Percentiles rank a stretch among this genome's conserved stretches.
Evolutionary conservation across 2,329 filamentous ascomycete genomes (phyloP).

Genomic region (Alternaria gansuensis): DNA sequence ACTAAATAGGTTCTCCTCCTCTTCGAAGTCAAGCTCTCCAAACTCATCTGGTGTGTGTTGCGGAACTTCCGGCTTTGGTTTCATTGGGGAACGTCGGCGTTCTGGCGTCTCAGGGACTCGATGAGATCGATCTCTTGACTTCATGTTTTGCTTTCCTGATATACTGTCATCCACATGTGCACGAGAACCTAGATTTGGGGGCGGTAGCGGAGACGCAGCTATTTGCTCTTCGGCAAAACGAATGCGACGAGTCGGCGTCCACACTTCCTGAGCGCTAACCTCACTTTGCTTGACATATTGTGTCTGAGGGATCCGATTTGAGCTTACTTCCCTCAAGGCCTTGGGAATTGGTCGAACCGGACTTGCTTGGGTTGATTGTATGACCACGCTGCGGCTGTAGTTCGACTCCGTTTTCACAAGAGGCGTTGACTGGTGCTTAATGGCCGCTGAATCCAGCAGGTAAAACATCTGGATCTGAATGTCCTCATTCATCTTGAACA

Average conservation of each 20-base stretch:
- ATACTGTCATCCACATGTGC: not conserved
- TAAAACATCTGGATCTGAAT: conserved; percentile 42
- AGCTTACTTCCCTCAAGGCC: conserved; percentile 16
- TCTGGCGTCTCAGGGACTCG: conserved; percentile 40
- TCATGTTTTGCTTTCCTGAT: conserved; percentile 6
- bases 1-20: conserved; percentile 23
- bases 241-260: conserved; percentile 41
- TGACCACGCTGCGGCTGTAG: conserved; percentile 31
- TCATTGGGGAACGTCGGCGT: conserved; percentile 26
- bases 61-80: conserved; percentile 8
- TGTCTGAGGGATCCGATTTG: conserved; percentile 42
- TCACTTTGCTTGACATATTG: conserved; percentile 49
- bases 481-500: conserved; percentile 41
- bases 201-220: conserved; percentile 27
- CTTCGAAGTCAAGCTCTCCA: conserved; percentile 42
- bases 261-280: conserved; percentile 34
- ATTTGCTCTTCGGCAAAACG: conserved; percentile 36
- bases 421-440: conserved; percentile 31
- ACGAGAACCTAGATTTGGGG: conserved; percentile 16
- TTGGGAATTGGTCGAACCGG: conserved; percentile 30
- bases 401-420: conserved; percentile 21
- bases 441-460: conserved; percentile 37
- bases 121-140: conserved; percentile 26
- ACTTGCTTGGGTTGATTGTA: conserved; percentile 46
- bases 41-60: conserved; percentile 33